Evolutionary conservation across 192 early-diverging fungal genomes (phyloP).

Genomic region (Chytriomyces hyalinus): DNA sequence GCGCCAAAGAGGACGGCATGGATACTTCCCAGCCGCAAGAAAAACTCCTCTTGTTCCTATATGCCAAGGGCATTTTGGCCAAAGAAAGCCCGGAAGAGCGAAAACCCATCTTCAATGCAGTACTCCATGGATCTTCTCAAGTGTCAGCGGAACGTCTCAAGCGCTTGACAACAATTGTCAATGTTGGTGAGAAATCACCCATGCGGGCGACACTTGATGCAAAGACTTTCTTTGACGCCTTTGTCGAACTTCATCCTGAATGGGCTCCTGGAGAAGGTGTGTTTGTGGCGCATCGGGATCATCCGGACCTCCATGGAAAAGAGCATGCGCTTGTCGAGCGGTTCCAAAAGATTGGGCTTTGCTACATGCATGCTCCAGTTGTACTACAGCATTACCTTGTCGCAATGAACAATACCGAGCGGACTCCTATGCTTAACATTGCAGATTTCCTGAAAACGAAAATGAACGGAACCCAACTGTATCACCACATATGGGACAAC

Average conservation of each 20-base stretch:
- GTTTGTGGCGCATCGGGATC: background rate
- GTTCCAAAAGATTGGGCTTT: background rate
- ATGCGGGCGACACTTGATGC: background rate
- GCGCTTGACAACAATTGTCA: background rate
- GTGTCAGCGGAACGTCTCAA: background rate
- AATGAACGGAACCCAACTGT: too few species aligned
- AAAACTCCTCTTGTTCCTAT: too few species aligned
- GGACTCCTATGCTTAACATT: too few species aligned
- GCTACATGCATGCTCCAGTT: background rate
- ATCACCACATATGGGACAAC: too few species aligned
- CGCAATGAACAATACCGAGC: too few species aligned
- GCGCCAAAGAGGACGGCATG: too few species aligned
- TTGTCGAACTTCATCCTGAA: background rate
- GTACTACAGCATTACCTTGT: background rate
- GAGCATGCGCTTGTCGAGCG: constrained; percentile 1
- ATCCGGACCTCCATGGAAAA: background rate
- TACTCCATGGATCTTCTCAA: too few species aligned
- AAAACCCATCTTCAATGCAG: too few species aligned
- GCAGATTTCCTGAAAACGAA: too few species aligned
- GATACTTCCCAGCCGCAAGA: too few species aligned
- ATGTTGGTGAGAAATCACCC: background rate
- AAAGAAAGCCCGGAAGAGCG: too few species aligned
- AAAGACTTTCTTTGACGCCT: background rate
- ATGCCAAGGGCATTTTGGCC: too few species aligned
- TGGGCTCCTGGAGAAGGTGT: background rate